Evolutionary conservation across 768 basidiomycete genomes (phyloP), one percentile per base, ranked within the genome.

Genomic region (Boletus pseudopeckii): DNA sequence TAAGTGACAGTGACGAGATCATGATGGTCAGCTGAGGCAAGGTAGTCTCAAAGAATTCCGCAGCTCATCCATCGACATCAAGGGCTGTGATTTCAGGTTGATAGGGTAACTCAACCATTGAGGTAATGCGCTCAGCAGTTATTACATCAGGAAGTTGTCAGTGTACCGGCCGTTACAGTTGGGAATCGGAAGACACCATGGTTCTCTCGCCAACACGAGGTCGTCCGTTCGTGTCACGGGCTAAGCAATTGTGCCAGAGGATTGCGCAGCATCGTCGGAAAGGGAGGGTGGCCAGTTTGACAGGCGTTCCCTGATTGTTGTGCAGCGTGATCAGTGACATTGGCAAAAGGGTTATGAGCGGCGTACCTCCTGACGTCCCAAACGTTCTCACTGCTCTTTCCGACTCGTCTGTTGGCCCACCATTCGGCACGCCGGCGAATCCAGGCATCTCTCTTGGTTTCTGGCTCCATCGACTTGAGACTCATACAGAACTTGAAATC

Each of bases 401-500:
- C 78, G 9, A 90, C 65, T 48, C 96, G 75, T 48, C 89, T 74
- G 33, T 77, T 74, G 5, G 95, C 92, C 96, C 94, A 97, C 93
- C 94, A 95, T 67, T 95, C 92, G 2, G 96, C 96, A 50, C 90
- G 77, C 17, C 88, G 78, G 45, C 76, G 79, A 52, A 98, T 84
- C 95, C 94, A 99, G 4, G 83, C 82, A 47, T 91, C 83, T 30
- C 88, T 79, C 65, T 83, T 82, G 62, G 85, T 81, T 52, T 94
- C 92, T 15, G 85, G 83, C 48, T 86, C 80, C 70, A 90, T 74
- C 13, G 81, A 77, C 71, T 93, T 96, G 56, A 88, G 74, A 55
- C 84, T 86, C 75, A 96, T 75, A 72, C 96, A 99, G 71, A 90
- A 96, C 72, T 97, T 97, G 80, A 96, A 95, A 63, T 96, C 94